These are phyloP conservation scores for Notholithocarpus densiflorus DNA, from an alignment of 306 rosid genomes.

Conservation along the genomic window DNA sequence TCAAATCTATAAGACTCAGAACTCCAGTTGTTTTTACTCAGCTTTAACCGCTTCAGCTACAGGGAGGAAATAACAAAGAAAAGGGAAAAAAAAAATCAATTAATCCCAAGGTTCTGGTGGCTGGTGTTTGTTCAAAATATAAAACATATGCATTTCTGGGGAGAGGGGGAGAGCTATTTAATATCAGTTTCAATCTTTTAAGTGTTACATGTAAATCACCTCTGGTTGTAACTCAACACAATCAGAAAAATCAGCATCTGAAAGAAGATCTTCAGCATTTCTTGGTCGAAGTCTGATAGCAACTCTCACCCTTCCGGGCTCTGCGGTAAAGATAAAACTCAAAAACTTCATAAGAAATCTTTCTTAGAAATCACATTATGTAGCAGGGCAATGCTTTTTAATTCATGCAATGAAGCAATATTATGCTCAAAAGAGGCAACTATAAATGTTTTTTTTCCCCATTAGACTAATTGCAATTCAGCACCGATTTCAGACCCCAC, in stretches of 20 bases:
- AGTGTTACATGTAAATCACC: constrained; percentile 29
- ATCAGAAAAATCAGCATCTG: constrained; percentile 55
- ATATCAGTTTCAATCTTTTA: not conserved
- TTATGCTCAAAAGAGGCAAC: not conserved
- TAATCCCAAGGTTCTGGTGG: not conserved
- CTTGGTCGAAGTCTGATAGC: constrained; percentile 59
- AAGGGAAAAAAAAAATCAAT: not conserved
- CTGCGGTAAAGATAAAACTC: constrained; percentile 25
- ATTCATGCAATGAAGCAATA: not conserved
- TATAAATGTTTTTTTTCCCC: not conserved
- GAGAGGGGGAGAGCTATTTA: not conserved
- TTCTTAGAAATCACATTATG: not conserved
- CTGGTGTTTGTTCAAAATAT: not conserved
- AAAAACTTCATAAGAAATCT: not conserved
- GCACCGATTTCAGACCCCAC: not conserved
- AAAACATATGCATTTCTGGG: not conserved
- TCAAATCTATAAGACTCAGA: constrained; percentile 65
- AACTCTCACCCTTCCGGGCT: constrained; percentile 62
- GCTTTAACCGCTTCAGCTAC: constrained; percentile 61
- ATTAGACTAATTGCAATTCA: not conserved
- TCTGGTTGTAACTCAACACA: constrained; percentile 65
- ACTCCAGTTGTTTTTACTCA: constrained; percentile 69
- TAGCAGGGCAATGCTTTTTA: not conserved
- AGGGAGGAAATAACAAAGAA: not conserved
- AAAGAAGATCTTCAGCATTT: constrained; percentile 46